Evolutionary conservation across 164 flowering plant species (phyloP).

Genomic region (Saururus chinensis): DNA sequence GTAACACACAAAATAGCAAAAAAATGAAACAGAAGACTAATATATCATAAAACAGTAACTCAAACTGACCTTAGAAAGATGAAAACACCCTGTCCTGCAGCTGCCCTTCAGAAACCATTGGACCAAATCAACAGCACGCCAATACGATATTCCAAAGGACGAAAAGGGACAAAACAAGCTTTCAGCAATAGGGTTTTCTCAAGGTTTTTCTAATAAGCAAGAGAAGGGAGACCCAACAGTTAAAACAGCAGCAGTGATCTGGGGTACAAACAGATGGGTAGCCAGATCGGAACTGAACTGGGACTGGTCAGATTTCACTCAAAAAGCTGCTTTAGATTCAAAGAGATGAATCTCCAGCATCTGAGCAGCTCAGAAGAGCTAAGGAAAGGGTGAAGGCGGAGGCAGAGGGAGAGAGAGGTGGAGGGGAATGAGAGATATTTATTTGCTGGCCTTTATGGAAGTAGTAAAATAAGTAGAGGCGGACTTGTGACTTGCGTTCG

Average conservation of each 20-base stretch:
- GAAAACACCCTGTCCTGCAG: conserved; percentile 10
- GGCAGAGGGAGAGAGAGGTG: conserved; percentile 6
- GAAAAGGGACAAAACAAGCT: neutral
- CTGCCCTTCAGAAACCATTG: conserved; percentile 16
- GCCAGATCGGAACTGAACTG: conserved; percentile 8
- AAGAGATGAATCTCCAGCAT: conserved; percentile 7
- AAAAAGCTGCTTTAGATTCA: conserved; percentile 1
- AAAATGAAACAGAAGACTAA: neutral
- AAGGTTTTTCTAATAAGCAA: conserved; percentile 2
- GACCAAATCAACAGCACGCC: conserved; percentile 7
- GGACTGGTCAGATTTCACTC: neutral
- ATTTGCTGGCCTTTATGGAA: neutral
- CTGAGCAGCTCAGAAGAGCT: conserved; percentile 5
- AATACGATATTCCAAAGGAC: conserved; percentile 4
- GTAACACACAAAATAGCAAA: neutral
- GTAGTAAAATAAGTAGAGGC: neutral
- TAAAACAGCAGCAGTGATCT: conserved; percentile 13
- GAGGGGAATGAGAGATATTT: conserved; percentile 5
- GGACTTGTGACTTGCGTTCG: conserved; percentile 1
- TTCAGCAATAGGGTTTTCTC: conserved; percentile 2
- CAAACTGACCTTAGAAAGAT: conserved; percentile 21
- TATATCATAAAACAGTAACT: neutral
- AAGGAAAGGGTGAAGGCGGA: conserved; percentile 1
- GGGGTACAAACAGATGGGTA: conserved; percentile 3
- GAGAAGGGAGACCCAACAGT: neutral